Evolutionary conservation across 2,329 filamentous ascomycete species (phyloP).

Genomic region (Pyrenophora tritici-repentis): DNA sequence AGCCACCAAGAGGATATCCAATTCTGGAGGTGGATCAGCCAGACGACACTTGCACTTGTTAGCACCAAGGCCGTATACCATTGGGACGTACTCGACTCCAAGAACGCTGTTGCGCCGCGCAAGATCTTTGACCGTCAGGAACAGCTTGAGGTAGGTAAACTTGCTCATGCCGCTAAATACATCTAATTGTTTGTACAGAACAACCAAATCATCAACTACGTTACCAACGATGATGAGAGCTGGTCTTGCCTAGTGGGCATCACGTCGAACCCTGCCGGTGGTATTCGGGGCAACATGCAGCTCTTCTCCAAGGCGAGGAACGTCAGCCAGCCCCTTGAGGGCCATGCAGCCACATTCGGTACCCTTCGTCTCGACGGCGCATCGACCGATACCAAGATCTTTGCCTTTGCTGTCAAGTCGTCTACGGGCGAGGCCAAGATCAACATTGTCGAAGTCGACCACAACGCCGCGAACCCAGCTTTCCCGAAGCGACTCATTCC

Average conservation of each 20-base stretch:
- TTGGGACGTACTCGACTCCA: conserved; percentile 92
- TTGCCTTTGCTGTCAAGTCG: conserved; percentile 93
- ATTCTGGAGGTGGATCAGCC: conserved; percentile 99
- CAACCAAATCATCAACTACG: conserved; percentile 99
- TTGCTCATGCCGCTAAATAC: conserved; percentile 11
- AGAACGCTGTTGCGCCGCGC: conserved; percentile 72
- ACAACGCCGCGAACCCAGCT: conserved; percentile 82
- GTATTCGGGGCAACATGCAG: conserved; percentile 95
- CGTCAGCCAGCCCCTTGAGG: conserved; percentile 97
- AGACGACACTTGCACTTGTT: conserved; percentile 83
- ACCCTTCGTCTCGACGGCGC: conserved; percentile 87
- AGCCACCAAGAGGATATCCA: conserved; percentile 97
- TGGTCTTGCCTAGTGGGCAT: conserved; percentile 99
- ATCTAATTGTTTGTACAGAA: conserved; percentile 58
- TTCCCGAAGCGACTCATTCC: conserved; percentile 97
- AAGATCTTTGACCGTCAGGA: conserved; percentile 95
- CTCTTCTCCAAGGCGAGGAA: conserved; percentile 94
- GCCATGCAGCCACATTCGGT: conserved; percentile 93
- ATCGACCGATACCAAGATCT: conserved; percentile 88
- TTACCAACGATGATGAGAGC: conserved; percentile 91
- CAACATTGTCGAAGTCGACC: conserved; percentile 97
- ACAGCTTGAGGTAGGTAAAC: conserved; percentile 74
- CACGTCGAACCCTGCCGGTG: conserved; percentile 87
- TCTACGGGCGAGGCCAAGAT: conserved; percentile 84
- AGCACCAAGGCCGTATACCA: conserved; percentile 92